Percentiles rank a stretch among this genome's conserved stretches.
phyloP scores from a whole-genome alignment of 1,284 basidiomycete genomes.

The Phellinidium pouzarii region DNA sequence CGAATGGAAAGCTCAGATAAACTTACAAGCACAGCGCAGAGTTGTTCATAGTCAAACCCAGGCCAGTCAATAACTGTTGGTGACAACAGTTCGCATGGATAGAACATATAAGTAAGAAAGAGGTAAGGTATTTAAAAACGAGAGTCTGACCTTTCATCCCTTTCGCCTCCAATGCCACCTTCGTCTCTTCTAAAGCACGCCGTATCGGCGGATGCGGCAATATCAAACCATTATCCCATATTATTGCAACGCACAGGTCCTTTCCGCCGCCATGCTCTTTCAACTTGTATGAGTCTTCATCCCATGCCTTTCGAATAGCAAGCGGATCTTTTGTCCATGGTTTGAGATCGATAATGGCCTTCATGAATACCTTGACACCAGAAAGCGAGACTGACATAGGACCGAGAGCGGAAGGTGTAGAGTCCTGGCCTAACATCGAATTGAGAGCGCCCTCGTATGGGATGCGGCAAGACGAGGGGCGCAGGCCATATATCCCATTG shows the following conservation, averaged over 20 bases:
- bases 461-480: constrained; percentile 64
- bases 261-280: constrained; percentile 51
- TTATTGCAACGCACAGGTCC: constrained; percentile 52
- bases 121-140: no score
- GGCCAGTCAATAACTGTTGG: constrained; percentile 33
- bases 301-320: constrained; percentile 57
- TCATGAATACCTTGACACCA: constrained; percentile 58
- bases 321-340: constrained; percentile 69
- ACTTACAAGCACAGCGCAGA: constrained; percentile 32
- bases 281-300: constrained; percentile 48
- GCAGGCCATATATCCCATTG: constrained; percentile 61
- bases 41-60: constrained; percentile 36
- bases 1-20: background rate
- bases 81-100: background rate
- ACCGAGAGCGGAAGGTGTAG: constrained; percentile 64
- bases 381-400: constrained; percentile 55
- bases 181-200: constrained; percentile 54
- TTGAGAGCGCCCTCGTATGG: constrained; percentile 59
- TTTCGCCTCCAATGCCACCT: constrained; percentile 49
- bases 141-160: constrained; percentile 74
- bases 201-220: constrained; percentile 67
- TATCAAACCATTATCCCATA: constrained; percentile 56
- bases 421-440: constrained; percentile 63
- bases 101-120: background rate
- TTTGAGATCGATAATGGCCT: constrained; percentile 44